Evolutionary conservation across 306 rosid species (phyloP), one percentile per base, ranked within the genome.

Genomic region (Erythrophleum fordii): DNA sequence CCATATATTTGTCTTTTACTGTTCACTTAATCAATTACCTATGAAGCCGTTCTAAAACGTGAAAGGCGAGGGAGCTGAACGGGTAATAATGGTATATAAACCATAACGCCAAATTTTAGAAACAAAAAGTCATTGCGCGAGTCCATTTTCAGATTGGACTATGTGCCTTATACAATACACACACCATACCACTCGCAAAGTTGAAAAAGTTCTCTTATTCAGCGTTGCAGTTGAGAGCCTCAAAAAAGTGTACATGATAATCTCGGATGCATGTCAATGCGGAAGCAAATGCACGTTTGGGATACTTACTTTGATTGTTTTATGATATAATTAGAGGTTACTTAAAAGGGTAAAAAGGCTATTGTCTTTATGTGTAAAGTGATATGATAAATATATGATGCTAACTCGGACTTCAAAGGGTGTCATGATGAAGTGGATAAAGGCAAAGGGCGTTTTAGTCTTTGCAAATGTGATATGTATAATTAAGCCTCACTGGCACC

Each of bases 401-500:
- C 42, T 13, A 69, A 35, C 6, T 22, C 46, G 39, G 8, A 3
- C 48, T 71, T 72, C 48, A 44, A 78, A 53, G 65, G 45, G 22
- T 8, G 69, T 18, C 52, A 71, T 65, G 29, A 78, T 78, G 39
- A 23, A 29, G 44, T 12, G 28, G 35, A 42, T 52, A 71, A 77
- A 77, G 49, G 28, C 5, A 0, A 26, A 65, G 80, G 86, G 72
- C 4, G 0, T 55, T 79, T 56, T 31, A 4, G 83, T 73, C 62
- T 31, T 82, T 29, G 26, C 0, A 4, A 0, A 0, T n/a, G 22
- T 2, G 7, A 70, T 71, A 2, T 28, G 78, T 25, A 46, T 52
- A 5, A 73, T 65, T 48, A 73, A 35, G 67, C 67, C 41, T 45
- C 68, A n/a, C 80, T 78, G 83, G 77, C 72, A 66, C 31, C 72